Conservation (phyloP, 2,329 filamentous ascomycete genomes). For the Rhynchosporium graminicola region DNA sequence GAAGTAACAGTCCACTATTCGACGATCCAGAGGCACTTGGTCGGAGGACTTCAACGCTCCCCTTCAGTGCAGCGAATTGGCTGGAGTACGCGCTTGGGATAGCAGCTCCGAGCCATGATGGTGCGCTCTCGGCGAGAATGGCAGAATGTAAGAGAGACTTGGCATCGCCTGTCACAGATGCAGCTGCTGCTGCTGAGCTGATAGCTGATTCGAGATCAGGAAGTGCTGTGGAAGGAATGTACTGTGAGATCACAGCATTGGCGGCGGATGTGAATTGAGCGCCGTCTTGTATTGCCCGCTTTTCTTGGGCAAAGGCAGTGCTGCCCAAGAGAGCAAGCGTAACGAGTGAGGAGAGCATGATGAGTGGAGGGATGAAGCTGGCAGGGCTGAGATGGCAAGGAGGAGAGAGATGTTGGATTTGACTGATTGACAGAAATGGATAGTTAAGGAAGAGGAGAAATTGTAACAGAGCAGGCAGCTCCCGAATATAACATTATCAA, state of each 20-base stretch:
- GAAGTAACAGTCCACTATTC: constrained; percentile 18
- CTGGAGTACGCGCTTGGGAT: constrained; percentile 35
- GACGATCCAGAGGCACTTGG: constrained; percentile 15
- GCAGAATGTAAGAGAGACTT: constrained; percentile 35
- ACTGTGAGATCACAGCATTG: constrained; percentile 36
- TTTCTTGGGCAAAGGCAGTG: constrained; percentile 19
- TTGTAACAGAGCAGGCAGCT: background rate
- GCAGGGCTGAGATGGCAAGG: too few species aligned
- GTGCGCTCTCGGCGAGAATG: constrained; percentile 33
- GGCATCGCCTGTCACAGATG: constrained; percentile 37
- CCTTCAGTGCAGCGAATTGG: constrained; percentile 35
- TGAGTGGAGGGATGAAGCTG: background rate
- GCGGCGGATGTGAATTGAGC: constrained; percentile 35
- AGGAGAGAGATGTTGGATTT: background rate
- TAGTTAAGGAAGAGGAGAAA: background rate
- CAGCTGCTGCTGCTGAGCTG: constrained; percentile 36
- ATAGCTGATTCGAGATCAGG: constrained; percentile 34
- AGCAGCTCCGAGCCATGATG: constrained; percentile 38
- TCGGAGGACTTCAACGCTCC: constrained; percentile 33
- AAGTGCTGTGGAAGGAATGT: constrained; percentile 38
- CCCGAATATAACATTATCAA: constrained; percentile 12
- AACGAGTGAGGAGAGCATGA: constrained; percentile 20
- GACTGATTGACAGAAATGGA: background rate
- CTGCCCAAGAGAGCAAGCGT: constrained; percentile 22
- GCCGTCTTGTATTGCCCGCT: constrained; percentile 21